Conservation (phyloP, 2,329 filamentous ascomycete species). For the Penicillium sp. region DNA sequence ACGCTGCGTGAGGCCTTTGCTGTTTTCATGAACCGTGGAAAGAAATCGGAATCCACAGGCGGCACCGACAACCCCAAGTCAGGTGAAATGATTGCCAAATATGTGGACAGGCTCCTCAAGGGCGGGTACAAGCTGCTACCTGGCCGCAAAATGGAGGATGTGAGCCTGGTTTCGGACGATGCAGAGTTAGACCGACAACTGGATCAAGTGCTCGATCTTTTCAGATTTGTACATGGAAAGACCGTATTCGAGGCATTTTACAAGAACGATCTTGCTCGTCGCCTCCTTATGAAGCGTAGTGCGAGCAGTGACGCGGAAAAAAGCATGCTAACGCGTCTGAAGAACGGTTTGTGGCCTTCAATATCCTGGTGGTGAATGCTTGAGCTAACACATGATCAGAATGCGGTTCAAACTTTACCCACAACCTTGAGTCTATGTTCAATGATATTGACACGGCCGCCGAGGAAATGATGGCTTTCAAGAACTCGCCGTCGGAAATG, state of each 20-base stretch:
- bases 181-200: constrained; percentile 88
- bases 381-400: constrained; percentile 51
- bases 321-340: constrained; percentile 89
- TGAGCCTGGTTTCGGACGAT: constrained; percentile 79
- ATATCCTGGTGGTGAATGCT: neutral
- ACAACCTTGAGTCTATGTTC: constrained; percentile 99
- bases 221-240: constrained; percentile 96
- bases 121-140: constrained; percentile 73
- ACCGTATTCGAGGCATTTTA: constrained; percentile 99
- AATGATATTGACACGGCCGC: constrained; percentile 92
- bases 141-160: constrained; percentile 31
- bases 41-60: constrained; percentile 70
- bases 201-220: constrained; percentile 89
- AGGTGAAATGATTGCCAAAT: constrained; percentile 98
- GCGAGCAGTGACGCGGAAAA: constrained; percentile 94
- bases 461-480: constrained; percentile 92
- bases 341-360: constrained; percentile 58
- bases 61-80: constrained; percentile 87
- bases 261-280: constrained; percentile 91
- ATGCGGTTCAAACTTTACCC: constrained; percentile 91
- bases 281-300: constrained; percentile 87
- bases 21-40: constrained; percentile 85
- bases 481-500: constrained; percentile 61
- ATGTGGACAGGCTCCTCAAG: constrained; percentile 85
- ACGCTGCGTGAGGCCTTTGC: constrained; percentile 83